Base-by-base conservation (phyloP, 441 rosid species). In the Erodium trifolium region DNA sequence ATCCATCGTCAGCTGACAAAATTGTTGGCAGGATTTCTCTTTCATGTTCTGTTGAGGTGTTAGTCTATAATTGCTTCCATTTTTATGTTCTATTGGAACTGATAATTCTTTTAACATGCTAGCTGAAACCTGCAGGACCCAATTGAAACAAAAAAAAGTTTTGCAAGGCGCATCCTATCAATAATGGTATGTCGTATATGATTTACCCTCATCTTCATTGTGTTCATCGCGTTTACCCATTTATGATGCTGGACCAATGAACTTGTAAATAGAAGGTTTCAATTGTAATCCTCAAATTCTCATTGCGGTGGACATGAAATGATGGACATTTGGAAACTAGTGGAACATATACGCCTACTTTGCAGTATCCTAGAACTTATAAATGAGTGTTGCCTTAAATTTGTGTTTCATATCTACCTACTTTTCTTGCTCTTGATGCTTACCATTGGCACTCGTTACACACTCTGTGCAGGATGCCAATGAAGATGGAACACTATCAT, bases 11-110 rank as follows among this genome's bases (percentile, higher is more conserved):
- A 69, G 77, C 87, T 70, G 73, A 78, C 68, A 78, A 19, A 13
- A 75, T 82, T 72, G 90, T 91, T 70, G 98, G 98, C 59, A 83
- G 65, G 71, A 82, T 93, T 70, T 70, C 75, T 69, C 79, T 93
- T 71, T 91, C 97, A 3, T 93, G 96, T 68, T 81, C 82, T 73
- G 76, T 91, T 79, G 98, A 93, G 97, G 98, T 93, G 67, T 47
- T 43, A 66, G 5, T 18, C 59, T 60, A 51, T 59, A 71, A 65
- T 19, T 19, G 64, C 55, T 45, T 3, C 18, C n/a, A 65, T 37
- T 14, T 35, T 49, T 29, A 34, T 72, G 65, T 37, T 43, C 53
- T 19, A 23, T 49, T 71, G 39, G 57, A 62, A 41, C 63, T n/a
- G 59, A 29, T 47, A 66, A 31, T 70, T 31, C 67, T 37, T 79